phyloP scores from a whole-genome alignment of 352 stramenopile genomes.

The Thalassiosira exigua region DNA sequence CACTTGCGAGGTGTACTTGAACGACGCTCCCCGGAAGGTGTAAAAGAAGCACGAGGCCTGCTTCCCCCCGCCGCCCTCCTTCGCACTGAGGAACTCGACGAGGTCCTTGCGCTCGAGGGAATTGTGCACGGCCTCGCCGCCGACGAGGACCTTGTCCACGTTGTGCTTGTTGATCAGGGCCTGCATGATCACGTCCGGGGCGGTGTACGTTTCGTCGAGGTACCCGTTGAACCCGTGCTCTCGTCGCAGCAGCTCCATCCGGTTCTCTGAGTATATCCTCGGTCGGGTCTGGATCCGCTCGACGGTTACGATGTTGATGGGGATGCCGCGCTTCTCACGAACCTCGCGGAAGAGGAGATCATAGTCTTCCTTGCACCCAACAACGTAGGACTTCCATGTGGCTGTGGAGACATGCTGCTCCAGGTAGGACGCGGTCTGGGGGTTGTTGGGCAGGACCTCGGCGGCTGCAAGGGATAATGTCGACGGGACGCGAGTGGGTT shows the following conservation, averaged over 20 bases:
- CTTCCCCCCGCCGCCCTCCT: slow-evolving; percentile 33
- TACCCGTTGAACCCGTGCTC: slow-evolving; percentile 77
- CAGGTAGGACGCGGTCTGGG: slow-evolving; percentile 59
- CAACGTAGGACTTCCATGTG: slow-evolving; percentile 75
- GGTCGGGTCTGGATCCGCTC: slow-evolving; percentile 20
- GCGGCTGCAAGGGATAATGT: no score
- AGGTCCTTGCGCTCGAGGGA: slow-evolving; percentile 63
- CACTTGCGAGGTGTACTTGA: slow-evolving; percentile 52
- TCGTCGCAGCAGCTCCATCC: slow-evolving; percentile 65
- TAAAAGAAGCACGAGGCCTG: slow-evolving; percentile 68
- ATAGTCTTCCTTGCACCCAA: slow-evolving; percentile 81
- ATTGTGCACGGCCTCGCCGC: slow-evolving; percentile 64
- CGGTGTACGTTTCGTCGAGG: slow-evolving; percentile 77
- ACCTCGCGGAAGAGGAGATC: slow-evolving; percentile 75
- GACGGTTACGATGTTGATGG: slow-evolving; percentile 73
- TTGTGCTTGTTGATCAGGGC: slow-evolving; percentile 55
- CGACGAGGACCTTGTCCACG: slow-evolving; percentile 76
- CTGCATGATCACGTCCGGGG: slow-evolving; percentile 65
- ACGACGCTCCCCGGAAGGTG: slow-evolving; percentile 36
- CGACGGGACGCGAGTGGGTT: no score
- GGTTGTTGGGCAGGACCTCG: slow-evolving; percentile 65
- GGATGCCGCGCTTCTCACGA: slow-evolving; percentile 66
- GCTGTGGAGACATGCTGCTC: slow-evolving; percentile 71
- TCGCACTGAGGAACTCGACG: slow-evolving; percentile 59
- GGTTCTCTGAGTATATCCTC: slow-evolving; percentile 68